Base-by-base conservation (phyloP, 1,139 yeast genomes). In the Hyphopichia buzzinii region DNA sequence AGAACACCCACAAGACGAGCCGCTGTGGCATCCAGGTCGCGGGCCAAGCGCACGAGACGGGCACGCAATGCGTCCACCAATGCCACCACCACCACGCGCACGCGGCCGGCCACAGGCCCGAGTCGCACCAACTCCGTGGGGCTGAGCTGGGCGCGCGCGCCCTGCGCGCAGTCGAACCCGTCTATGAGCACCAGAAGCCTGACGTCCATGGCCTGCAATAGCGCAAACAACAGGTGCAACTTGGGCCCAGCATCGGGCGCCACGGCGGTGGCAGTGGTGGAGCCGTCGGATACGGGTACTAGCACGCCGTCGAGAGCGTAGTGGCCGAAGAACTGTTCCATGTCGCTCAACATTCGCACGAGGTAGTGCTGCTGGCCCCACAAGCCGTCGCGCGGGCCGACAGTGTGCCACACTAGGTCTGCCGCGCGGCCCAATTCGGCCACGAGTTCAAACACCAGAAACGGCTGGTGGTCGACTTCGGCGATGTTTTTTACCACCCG, bases 281-380 rank as follows among this genome's bases (percentile, higher is more conserved):
- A 7, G 14, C 27, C 21, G 22, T 8, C 6, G 3, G 16, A 6
- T n/a, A n/a, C n/a, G n/a, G n/a, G n/a, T n/a, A n/a, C n/a, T 19
- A 15, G 32, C 16, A 15, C 29, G 8, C 4, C n/a, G 7, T 46
- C 52, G 7, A 48, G 36, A 17, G 40, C 30, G 41, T 75, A 79
- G 50, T 74, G 77, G 19, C 59, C 65, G 17, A 77, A 40, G 47
- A 75, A 84, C 44, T 84, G 92, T 34, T 81, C 77, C 35, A 83
- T 54, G 44, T 83, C 90, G 31, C 84, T 86, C 40, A 84, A 66
- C 4, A 84, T 69, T 40, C 73, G 73, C 25, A 84, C 64, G 17
- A 82, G 59, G 46, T 81, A 84, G 38, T 79, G 78, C 0, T 67
- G 64, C 54, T 82, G 90, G 0, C 84, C 85, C 50, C 72, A 75